These are phyloP conservation scores for Talaromyces thailandensis DNA, from an alignment of 495 filamentous ascomycete species.

Conservation along the genomic window DNA sequence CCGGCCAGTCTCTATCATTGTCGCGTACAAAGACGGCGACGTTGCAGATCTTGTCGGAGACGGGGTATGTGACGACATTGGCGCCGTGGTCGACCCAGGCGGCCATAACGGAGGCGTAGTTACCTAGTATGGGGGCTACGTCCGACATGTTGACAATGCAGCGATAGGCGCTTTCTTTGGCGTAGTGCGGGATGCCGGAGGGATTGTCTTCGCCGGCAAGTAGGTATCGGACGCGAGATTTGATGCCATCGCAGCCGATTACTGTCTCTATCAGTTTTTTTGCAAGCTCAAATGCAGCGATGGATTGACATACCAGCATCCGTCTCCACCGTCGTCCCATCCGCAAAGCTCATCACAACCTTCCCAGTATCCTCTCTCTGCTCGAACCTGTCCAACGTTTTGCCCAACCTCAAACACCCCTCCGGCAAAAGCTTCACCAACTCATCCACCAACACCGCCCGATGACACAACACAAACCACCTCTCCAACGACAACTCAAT, in stretches of 20 bases:
- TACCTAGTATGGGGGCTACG: neutral
- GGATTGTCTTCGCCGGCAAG: neutral
- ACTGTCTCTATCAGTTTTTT: constrained; percentile 14
- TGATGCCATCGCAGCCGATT: constrained; percentile 53
- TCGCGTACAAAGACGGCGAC: constrained; percentile 15
- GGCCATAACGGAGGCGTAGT: neutral
- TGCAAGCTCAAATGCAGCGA: too few relatives aligned
- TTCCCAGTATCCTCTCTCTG: constrained; percentile 4
- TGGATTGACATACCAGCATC: neutral
- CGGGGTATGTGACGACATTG: constrained; percentile 8
- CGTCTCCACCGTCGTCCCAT: constrained; percentile 14
- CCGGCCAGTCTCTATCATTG: constrained; percentile 1
- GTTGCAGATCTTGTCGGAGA: constrained; percentile 17
- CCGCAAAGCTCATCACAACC: constrained; percentile 20
- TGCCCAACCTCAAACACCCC: constrained; percentile 26
- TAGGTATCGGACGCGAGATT: constrained; percentile 16
- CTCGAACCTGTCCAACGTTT: constrained; percentile 16
- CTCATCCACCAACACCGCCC: constrained; percentile 52
- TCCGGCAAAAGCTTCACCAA: constrained; percentile 45
- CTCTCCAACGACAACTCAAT: constrained; percentile 17
- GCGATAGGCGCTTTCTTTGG: neutral
- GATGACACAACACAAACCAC: constrained; percentile 26
- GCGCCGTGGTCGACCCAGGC: neutral
- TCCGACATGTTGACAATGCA: neutral
- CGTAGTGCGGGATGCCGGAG: neutral